Conservation (phyloP, 495 filamentous ascomycete species). For the Talaromyces nanjingensis region DNA sequence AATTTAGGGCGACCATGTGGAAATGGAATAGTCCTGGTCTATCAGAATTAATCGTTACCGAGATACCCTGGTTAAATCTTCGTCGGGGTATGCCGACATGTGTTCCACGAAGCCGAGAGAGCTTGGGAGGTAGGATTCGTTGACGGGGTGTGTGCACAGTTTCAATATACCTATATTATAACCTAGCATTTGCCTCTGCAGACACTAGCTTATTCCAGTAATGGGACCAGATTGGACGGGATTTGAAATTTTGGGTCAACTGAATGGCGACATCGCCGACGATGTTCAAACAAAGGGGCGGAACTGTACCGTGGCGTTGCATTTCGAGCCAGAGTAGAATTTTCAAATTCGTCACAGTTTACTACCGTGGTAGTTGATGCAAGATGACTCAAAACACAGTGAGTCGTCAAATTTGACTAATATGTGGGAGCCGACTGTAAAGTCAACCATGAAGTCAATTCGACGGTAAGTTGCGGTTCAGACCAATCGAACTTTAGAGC, state of each 20-base stretch:
- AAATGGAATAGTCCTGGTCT: neutral
- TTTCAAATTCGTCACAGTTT: neutral
- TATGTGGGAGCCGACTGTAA: neutral
- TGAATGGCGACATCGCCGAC: neutral
- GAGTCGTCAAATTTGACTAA: neutral
- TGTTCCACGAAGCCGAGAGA: neutral
- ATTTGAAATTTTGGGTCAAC: neutral
- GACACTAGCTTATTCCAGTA: neutral
- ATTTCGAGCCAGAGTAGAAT: neutral
- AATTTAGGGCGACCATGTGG: neutral
- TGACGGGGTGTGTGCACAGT: neutral
- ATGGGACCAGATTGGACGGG: neutral
- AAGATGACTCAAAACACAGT: neutral
- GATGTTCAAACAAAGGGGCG: neutral
- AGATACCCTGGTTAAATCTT: neutral
- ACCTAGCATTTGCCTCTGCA: neutral
- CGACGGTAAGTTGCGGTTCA: neutral
- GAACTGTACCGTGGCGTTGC: neutral
- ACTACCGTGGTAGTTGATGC: neutral
- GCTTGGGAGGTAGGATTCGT: constrained; percentile 1
- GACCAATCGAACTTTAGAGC: too few relatives aligned
- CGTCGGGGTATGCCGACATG: neutral
- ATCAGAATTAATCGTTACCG: neutral
- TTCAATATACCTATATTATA: neutral
- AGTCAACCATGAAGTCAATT: neutral